A percentile compares a stretch with the other conserved stretches of the same genome.
Conservation (phyloP, 1,139 yeast species). For the Nadsonia commutata region DNA sequence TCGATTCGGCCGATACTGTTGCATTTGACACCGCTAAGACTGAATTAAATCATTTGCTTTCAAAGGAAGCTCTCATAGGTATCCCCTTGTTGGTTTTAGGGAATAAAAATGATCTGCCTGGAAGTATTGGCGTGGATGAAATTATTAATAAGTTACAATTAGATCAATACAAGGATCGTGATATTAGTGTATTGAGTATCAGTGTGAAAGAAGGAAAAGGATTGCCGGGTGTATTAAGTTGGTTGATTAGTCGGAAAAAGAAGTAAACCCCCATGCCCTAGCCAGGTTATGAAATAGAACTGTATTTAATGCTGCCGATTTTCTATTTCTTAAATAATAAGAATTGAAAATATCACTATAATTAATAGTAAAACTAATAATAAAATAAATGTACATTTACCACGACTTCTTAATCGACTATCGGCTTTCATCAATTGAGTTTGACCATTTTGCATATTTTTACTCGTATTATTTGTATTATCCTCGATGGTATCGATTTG, state of each 20-base stretch:
- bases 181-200: slow-evolving; percentile 26
- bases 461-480: slow-evolving; percentile 45
- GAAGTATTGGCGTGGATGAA: slow-evolving; percentile 22
- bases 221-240: slow-evolving; percentile 23
- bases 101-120: slow-evolving; percentile 25
- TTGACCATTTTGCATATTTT: slow-evolving; percentile 50
- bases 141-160: slow-evolving; percentile 22
- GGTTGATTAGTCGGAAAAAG: slow-evolving; percentile 21
- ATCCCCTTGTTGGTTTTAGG: slow-evolving; percentile 26
- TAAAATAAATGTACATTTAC: slow-evolving; percentile 1
- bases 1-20: slow-evolving; percentile 24
- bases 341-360: not conserved
- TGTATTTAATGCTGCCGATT: not conserved
- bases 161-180: slow-evolving; percentile 21
- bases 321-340: not conserved
- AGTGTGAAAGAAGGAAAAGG: slow-evolving; percentile 26
- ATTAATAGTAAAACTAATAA: not conserved
- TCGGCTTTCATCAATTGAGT: slow-evolving; percentile 59
- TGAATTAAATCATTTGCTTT: slow-evolving; percentile 21
- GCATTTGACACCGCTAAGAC: slow-evolving; percentile 19
- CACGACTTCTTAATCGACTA: slow-evolving; percentile 17
- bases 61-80: slow-evolving; percentile 20
- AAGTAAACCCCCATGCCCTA: too few relatives aligned
- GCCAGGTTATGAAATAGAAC: too few relatives aligned
- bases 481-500: slow-evolving; percentile 69